These are phyloP conservation scores for Mycena kentingensis DNA, from an alignment of 768 basidiomycete genomes.

Conservation along the genomic window DNA sequence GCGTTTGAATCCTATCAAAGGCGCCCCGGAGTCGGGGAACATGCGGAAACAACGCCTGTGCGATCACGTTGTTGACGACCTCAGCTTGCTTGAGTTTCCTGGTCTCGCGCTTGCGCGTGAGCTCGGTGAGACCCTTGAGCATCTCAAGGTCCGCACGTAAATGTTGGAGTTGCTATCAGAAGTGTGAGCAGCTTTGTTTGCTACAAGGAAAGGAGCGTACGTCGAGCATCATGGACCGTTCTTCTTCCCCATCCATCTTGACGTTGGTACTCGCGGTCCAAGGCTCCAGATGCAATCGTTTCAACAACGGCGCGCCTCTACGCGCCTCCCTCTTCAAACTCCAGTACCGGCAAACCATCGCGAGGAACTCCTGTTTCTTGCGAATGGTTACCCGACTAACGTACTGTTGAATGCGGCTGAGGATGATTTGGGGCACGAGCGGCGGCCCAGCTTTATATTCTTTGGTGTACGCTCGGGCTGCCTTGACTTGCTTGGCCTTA, in stretches of 20 bases:
- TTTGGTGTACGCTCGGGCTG: conserved; percentile 89
- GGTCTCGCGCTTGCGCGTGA: conserved; percentile 76
- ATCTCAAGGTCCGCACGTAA: conserved; percentile 77
- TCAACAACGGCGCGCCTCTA: conserved; percentile 90
- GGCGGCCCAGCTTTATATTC: conserved; percentile 92
- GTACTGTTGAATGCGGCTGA: conserved; percentile 78
- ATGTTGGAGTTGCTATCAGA: conserved; percentile 52
- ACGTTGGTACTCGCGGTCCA: conserved; percentile 83
- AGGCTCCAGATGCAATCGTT: conserved; percentile 92
- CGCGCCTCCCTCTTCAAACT: conserved; percentile 94
- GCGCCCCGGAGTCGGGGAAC: conserved; percentile 59
- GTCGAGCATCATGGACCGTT: conserved; percentile 79
- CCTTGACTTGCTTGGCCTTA: conserved; percentile 58
- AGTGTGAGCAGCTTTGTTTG: background rate
- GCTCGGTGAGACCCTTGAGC: conserved; percentile 64
- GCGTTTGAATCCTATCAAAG: conserved; percentile 75
- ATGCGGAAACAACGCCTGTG: conserved; percentile 65
- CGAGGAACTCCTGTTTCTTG: conserved; percentile 77
- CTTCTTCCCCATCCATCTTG: conserved; percentile 74
- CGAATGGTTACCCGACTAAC: conserved; percentile 66
- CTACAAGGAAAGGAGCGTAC: conserved; percentile 43
- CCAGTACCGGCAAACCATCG: conserved; percentile 88
- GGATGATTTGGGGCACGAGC: conserved; percentile 82
- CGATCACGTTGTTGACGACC: conserved; percentile 66
- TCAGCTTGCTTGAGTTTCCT: conserved; percentile 74